Evolutionary conservation across 1,139 yeast genomes (phyloP).

Genomic region (Yamadazyma dushanensis): DNA sequence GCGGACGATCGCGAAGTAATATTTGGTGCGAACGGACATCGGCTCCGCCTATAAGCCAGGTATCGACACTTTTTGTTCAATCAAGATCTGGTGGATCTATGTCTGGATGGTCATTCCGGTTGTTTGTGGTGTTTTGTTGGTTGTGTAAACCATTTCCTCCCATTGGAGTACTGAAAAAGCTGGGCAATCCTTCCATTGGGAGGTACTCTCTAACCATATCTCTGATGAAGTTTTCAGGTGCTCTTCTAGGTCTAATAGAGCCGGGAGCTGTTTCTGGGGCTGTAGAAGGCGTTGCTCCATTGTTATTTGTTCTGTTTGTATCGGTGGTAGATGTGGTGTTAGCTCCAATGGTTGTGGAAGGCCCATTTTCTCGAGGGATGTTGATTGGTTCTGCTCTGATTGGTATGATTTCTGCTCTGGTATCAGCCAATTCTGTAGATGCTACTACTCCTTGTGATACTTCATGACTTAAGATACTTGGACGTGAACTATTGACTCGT

Average conservation of each 20-base stretch:
- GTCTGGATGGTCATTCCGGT: no score
- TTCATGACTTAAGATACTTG: constrained; percentile 41
- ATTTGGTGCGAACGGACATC: no score
- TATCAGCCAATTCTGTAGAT: constrained; percentile 17
- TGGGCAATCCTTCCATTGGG: constrained; percentile 15
- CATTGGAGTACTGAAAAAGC: constrained; percentile 15
- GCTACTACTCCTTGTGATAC: constrained; percentile 40
- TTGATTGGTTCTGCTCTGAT: neutral
- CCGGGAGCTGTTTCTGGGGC: neutral
- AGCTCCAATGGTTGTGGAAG: neutral
- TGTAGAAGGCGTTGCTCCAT: neutral
- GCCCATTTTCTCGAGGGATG: neutral
- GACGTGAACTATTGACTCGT: constrained; percentile 34
- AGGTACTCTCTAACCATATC: constrained; percentile 10
- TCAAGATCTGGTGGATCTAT: neutral
- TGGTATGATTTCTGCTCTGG: constrained; percentile 6
- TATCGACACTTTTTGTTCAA: neutral
- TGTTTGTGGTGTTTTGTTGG: no score
- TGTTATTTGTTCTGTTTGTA: neutral
- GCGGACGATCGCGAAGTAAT: no score
- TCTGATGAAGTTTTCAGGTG: constrained; percentile 4
- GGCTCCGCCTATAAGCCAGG: no score
- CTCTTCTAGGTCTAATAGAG: constrained; percentile 2
- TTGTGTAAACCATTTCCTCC: constrained; percentile 15
- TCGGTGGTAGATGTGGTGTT: neutral